A percentile compares a stretch with the other conserved stretches of the same genome.
Evolutionary conservation across 192 early-diverging fungal genomes (phyloP).

Genomic region (Coemansia sp.): DNA sequence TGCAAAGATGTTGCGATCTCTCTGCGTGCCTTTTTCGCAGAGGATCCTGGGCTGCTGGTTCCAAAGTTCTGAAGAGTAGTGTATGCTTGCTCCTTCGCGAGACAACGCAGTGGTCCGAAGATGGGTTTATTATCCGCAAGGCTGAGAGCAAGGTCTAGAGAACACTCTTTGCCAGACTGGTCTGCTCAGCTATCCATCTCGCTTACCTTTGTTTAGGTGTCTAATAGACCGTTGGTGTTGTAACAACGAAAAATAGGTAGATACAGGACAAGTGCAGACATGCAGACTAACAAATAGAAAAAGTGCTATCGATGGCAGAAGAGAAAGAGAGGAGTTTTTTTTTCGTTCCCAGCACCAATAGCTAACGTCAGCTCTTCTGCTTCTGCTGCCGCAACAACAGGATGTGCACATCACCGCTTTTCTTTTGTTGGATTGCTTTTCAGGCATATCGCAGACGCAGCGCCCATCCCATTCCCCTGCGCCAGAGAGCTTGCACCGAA

Average conservation of each 20-base stretch:
- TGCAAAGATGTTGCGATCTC: neutral
- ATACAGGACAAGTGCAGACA: neutral
- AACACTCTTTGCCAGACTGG: neutral
- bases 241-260: neutral
- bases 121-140: too few species aligned
- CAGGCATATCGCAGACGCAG: too few species aligned
- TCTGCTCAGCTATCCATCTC: neutral
- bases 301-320: constrained; percentile 2
- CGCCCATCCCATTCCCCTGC: too few species aligned
- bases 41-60: neutral
- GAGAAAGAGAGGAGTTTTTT: neutral
- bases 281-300: neutral
- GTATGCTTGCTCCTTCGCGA: neutral
- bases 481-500: too few species aligned
- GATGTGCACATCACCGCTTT: neutral
- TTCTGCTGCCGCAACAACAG: too few species aligned
- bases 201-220: neutral
- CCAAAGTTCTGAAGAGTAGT: neutral
- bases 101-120: neutral
- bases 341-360: constrained; percentile 6
- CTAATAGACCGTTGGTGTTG: neutral
- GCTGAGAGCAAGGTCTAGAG: neutral
- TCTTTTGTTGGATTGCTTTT: neutral
- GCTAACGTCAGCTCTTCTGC: neutral
- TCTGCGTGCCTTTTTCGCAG: neutral